A percentile compares a stretch with the other conserved stretches of the same genome.
phyloP scores from a whole-genome alignment of 768 basidiomycete species.

The Strobilomyces confusus region DNA sequence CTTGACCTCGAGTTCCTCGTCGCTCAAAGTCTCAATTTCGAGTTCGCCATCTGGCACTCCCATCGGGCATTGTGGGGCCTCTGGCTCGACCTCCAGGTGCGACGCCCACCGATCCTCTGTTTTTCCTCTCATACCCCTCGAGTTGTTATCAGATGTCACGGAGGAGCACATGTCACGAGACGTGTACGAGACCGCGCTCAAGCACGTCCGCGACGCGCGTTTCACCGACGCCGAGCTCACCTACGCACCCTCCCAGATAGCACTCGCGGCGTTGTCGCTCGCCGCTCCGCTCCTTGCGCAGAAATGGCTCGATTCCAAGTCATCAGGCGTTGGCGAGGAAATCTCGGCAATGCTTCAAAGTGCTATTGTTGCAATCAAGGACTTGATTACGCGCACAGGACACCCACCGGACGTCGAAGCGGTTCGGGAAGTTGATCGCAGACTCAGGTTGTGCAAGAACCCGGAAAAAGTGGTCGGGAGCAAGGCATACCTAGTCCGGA shows the following conservation, averaged over 20 bases:
- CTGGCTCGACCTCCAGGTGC: constrained; percentile 83
- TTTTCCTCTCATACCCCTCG: constrained; percentile 9
- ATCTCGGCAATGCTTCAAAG: constrained; percentile 24
- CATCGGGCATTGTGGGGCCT: constrained; percentile 87
- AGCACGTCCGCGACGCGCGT: constrained; percentile 71
- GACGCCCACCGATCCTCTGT: constrained; percentile 6
- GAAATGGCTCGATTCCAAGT: constrained; percentile 55
- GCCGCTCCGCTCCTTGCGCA: constrained; percentile 55
- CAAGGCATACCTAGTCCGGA: constrained; percentile 69
- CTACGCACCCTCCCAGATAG: constrained; percentile 92
- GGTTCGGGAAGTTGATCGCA: constrained; percentile 85
- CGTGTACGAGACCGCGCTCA: constrained; percentile 63
- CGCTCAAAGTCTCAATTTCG: constrained; percentile 89
- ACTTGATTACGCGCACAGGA: constrained; percentile 50
- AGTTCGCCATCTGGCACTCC: constrained; percentile 91
- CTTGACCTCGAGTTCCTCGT: constrained; percentile 95
- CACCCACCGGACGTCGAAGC: constrained; percentile 72
- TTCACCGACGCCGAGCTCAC: constrained; percentile 89
- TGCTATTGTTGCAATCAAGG: constrained; percentile 45
- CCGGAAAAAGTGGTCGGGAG: constrained; percentile 95
- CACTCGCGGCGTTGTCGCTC: constrained; percentile 71
- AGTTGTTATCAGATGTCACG: constrained; percentile 58
- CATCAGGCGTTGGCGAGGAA: constrained; percentile 6
- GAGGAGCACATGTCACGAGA: constrained; percentile 45
- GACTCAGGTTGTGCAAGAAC: constrained; percentile 87